Evolutionary conservation across 192 early-diverging fungal species (phyloP), one percentile per base, ranked within the genome.

Genomic region (Coemansia sp.): DNA sequence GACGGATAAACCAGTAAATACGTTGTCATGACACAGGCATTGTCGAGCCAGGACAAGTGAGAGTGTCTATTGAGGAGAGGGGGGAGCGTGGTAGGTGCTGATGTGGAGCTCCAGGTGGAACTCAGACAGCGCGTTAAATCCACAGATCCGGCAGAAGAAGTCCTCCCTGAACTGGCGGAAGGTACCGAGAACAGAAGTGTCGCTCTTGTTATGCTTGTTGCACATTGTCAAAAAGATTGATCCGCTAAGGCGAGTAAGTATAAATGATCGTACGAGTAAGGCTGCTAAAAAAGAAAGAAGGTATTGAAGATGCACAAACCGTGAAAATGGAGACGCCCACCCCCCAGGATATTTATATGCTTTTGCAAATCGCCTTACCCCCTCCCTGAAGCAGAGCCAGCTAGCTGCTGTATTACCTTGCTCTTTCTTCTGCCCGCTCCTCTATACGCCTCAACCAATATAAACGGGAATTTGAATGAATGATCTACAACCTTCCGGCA

Each of bases 111-210:
- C 31, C 10, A 80, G 69, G 40, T 80, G 77, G 57, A 74, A 34
- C 42, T 63, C 62, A 2, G 77, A 80, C 28, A 80, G 65, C 7
- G 77, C 77, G 50, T 80, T 80, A 53, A 66, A 80, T 37, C 77
- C 77, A 46, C 77, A 80, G 63, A 75, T 80, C 42, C 65, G 60
- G 72, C 77, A 80, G 43, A 74, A 74, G 46, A 67, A 80, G 61
- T 80, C 77, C 59, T 80, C 77, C 14, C 77, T 57, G 62, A 42
- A 51, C 51, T 63, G 72, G 33, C 72, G 73, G 23, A 60, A 66
- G 4, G 53, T 58, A 10, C 48, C 34, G 16, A 69, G 50, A 28
- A 57, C 40, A 45, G 39, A 50, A 10, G 65, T 37, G 35, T 57
- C 59, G 61, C 37, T 51, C 40, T 65, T 59, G 53, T 34, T 62